These are phyloP conservation scores for Pseudoscleropodium purum DNA, from an alignment of 225 moss, liverwort and hornwort species.

Conservation along the genomic window DNA sequence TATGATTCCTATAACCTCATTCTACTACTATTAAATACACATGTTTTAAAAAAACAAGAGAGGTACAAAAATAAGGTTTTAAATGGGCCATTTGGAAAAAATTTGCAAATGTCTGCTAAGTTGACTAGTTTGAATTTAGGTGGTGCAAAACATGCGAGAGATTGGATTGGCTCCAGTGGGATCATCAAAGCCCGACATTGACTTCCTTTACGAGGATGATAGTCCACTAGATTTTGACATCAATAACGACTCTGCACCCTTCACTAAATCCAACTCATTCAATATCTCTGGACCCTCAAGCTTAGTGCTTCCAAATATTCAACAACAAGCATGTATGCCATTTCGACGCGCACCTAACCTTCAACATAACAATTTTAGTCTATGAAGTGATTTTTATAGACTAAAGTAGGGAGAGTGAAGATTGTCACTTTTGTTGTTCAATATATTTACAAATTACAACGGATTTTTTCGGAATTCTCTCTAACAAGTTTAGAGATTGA, in stretches of 20 bases:
- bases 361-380: neutral
- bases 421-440: neutral
- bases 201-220: neutral
- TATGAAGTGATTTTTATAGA: neutral
- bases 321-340: neutral
- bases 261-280: neutral
- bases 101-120: neutral
- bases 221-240: neutral
- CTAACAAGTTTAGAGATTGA: too few species aligned
- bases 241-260: neutral
- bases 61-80: neutral
- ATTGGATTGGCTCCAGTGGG: neutral
- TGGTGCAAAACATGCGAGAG: neutral
- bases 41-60: neutral
- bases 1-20: neutral
- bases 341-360: neutral
- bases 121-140: neutral
- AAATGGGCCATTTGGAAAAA: neutral
- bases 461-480: too few species aligned
- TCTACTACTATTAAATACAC: too few species aligned
- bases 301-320: neutral
- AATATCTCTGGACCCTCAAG: neutral
- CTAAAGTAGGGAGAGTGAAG: neutral
- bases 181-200: neutral
- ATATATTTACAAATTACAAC: neutral